Base-by-base conservation (phyloP, 805 yeast species). In the Kazachstania kunashirensis region DNA sequence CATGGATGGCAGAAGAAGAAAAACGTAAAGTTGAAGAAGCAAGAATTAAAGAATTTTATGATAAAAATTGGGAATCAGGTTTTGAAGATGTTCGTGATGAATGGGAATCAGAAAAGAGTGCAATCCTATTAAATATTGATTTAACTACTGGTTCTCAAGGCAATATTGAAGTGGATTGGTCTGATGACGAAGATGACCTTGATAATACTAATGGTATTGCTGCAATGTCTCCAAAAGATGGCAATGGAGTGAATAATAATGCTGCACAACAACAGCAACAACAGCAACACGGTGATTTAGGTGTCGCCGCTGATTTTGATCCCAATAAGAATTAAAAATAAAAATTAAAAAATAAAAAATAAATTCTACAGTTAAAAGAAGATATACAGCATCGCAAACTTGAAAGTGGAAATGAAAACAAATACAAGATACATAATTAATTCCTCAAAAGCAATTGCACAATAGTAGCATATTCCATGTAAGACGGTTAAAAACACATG, bases 1-100 rank as follows among this genome's bases (percentile, higher is more conserved):
- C 79, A 52, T 80, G 88, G 88, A 75, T 82, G 82, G 89, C 86
- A 1, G 71, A 77, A 52, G 89, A 81, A 59, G 92, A 82, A 53
- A 66, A 71, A 20, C 69, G 84, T 47, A 71, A 68, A 47, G 63
- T 68, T 42, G 82, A 77, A 52, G 78, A 77, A 50, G 73, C 73
- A 31, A 74, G 73, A 56, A 65, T 77, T 40, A 73, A 71, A 57
- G 75, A 73, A 47, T 74, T 77, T 24, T 82, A 79, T 61, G 73
- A 78, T 45, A 74, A 71, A 50, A 75, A 79, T 16, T 86, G 89
- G 84, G 74, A 71, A 46, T 67, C 71, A 37, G 94, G 92, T 2
- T 88, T 82, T 53, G 79, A 75, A 47, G 84, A 81, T 55, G 84
- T 82, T 35, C 73, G 72, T 48, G 72, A 68, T 24, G 73, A 70